These are phyloP conservation scores for Linum trigynum DNA, from an alignment of 345 rosid species.

Conservation along the genomic window DNA sequence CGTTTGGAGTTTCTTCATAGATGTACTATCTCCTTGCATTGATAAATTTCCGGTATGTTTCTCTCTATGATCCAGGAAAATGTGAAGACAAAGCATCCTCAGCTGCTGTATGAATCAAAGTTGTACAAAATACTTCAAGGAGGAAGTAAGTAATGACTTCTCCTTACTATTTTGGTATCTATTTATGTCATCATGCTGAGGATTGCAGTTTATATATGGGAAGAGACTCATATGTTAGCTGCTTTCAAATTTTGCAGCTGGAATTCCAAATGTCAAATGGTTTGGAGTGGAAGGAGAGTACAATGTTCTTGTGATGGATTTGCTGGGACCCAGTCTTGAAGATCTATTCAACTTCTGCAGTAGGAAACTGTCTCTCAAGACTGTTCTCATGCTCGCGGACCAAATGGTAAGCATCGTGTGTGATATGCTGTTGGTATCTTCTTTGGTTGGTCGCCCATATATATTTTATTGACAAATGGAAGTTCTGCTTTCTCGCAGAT, in stretches of 20 bases:
- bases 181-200: neutral
- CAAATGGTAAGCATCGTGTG: slow-evolving; percentile 58
- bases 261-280: slow-evolving; percentile 77
- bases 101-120: slow-evolving; percentile 7
- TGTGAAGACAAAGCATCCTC: slow-evolving; percentile 44
- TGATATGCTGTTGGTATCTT: neutral
- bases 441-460: neutral
- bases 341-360: slow-evolving; percentile 84
- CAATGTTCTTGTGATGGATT: slow-evolving; percentile 77
- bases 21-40: too few relatives aligned
- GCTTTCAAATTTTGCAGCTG: slow-evolving; percentile 39
- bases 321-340: slow-evolving; percentile 90
- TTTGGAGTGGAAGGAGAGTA: slow-evolving; percentile 82
- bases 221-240: neutral
- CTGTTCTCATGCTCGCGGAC: slow-evolving; percentile 90
- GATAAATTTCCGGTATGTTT: neutral
- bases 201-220: neutral
- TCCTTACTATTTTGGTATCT: neutral
- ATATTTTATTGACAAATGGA: slow-evolving; percentile 1
- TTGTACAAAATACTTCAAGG: slow-evolving; percentile 4
- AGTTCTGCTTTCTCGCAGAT: slow-evolving; percentile 38
- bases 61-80: slow-evolving; percentile 44
- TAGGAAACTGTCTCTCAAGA: slow-evolving; percentile 76
- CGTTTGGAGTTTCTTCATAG: too few relatives aligned
- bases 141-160: slow-evolving; percentile 5